Percentiles rank a stretch among this genome's conserved stretches.
Evolutionary conservation across 2,329 filamentous ascomycete genomes (phyloP).

Genomic region (Lasiodiplodia hormozganensis): DNA sequence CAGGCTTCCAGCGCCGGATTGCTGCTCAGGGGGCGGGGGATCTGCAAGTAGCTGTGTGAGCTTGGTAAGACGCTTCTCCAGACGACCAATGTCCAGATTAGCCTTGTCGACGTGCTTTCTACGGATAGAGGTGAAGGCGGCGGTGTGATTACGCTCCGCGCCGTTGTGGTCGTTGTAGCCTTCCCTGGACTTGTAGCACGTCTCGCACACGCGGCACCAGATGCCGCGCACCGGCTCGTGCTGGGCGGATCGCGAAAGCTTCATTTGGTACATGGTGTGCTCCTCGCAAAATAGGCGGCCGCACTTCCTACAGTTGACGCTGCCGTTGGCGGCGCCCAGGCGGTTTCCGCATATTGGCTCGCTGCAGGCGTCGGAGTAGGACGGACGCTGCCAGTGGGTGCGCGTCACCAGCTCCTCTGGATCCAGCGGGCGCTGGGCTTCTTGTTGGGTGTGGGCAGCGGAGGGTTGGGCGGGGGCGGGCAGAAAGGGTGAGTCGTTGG

Average conservation of each 20-base stretch:
- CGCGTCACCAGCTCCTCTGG: slow-evolving; percentile 90
- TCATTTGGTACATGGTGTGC: slow-evolving; percentile 99
- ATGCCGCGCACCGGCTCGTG: slow-evolving; percentile 89
- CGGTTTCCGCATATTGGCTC: slow-evolving; percentile 85
- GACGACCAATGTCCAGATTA: slow-evolving; percentile 82
- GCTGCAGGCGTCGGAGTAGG: slow-evolving; percentile 78
- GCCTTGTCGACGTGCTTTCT: slow-evolving; percentile 82
- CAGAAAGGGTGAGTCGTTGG: slow-evolving; percentile 72
- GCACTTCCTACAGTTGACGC: slow-evolving; percentile 91
- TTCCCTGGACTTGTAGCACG: slow-evolving; percentile 96
- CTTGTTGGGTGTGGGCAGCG: slow-evolving; percentile 42
- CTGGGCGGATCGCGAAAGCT: slow-evolving; percentile 84
- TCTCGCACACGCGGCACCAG: slow-evolving; percentile 97
- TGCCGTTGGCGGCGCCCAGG: slow-evolving; percentile 79
- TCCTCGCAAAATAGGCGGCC: slow-evolving; percentile 94
- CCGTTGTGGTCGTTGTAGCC: slow-evolving; percentile 91
- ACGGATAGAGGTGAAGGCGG: slow-evolving; percentile 73
- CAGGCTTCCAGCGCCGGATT: slow-evolving; percentile 55
- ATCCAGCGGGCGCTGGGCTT: slow-evolving; percentile 58
- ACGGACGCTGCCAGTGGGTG: slow-evolving; percentile 84
- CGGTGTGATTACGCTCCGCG: slow-evolving; percentile 73
- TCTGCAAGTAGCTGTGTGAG: slow-evolving; percentile 83
- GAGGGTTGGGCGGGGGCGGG: slow-evolving; percentile 44
- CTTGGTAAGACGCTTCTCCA: slow-evolving; percentile 92
- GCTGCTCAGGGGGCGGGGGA: slow-evolving; percentile 69